These are phyloP conservation scores for Capronia americana DNA, from an alignment of 2,329 filamentous ascomycete species.

Conservation along the genomic window DNA sequence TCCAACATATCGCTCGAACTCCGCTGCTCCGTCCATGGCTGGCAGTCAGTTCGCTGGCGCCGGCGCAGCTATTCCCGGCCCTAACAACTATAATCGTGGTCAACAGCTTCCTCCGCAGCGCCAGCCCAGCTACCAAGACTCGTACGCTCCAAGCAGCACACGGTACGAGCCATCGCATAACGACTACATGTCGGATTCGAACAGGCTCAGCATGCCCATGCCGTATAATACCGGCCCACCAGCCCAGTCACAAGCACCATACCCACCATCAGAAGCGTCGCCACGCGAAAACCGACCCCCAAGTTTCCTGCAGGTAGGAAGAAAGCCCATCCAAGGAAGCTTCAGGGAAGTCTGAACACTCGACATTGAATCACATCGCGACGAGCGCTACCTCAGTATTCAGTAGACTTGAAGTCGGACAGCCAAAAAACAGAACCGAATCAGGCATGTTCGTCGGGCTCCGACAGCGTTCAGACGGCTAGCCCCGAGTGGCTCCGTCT, in stretches of 20 bases:
- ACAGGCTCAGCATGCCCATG: slow-evolving; percentile 23
- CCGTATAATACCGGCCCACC: slow-evolving; percentile 24
- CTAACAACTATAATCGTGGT: slow-evolving; percentile 27
- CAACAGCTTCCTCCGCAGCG: slow-evolving; percentile 39
- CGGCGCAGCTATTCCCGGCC: slow-evolving; percentile 23
- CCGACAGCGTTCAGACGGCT: background rate
- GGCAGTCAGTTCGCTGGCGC: slow-evolving; percentile 25
- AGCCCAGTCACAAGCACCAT: background rate
- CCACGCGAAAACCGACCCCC: slow-evolving; percentile 46
- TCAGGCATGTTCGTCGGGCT: background rate
- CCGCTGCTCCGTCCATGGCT: slow-evolving; percentile 20
- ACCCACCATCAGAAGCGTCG: background rate
- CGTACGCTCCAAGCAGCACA: slow-evolving; percentile 31
- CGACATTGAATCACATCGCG: background rate
- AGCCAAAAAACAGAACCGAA: background rate
- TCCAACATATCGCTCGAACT: slow-evolving; percentile 31
- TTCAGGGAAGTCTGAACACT: slow-evolving; percentile 44
- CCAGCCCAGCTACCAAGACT: slow-evolving; percentile 37
- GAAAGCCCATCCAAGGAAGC: slow-evolving; percentile 46
- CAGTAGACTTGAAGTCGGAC: background rate
- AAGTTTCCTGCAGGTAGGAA: slow-evolving; percentile 50
- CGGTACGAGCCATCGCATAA: slow-evolving; percentile 30
- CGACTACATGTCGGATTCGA: slow-evolving; percentile 22
- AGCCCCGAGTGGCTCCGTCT: background rate
- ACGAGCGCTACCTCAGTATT: background rate